phyloP scores from a whole-genome alignment of 768 basidiomycete genomes.

The Piloderma croceum region DNA sequence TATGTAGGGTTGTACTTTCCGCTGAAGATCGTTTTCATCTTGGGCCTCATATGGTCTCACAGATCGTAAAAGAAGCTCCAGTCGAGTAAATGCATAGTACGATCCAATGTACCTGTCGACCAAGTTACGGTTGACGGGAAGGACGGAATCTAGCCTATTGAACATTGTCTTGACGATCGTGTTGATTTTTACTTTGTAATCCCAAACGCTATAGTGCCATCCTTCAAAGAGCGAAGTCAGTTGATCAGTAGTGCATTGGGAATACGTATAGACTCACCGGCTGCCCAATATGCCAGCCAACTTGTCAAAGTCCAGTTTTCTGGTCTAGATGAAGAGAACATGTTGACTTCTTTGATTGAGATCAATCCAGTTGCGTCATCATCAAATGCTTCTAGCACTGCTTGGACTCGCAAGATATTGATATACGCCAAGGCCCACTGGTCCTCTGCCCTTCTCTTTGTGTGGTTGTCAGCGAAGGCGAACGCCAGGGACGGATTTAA shows the following conservation, averaged over 20 bases:
- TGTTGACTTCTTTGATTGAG: constrained; percentile 30
- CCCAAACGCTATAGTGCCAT: constrained; percentile 16
- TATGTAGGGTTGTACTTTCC: constrained; percentile 19
- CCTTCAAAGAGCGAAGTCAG: constrained; percentile 12
- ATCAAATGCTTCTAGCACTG: constrained; percentile 36
- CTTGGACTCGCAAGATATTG: constrained; percentile 25
- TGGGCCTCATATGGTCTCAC: no score
- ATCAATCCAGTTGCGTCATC: constrained; percentile 36
- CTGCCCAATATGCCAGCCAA: constrained; percentile 33
- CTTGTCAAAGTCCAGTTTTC: constrained; percentile 26
- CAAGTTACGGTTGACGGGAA: constrained; percentile 20
- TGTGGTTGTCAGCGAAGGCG: no score
- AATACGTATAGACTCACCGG: constrained; percentile 11
- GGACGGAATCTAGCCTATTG: constrained; percentile 11
- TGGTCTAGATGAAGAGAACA: constrained; percentile 26
- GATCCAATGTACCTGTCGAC: constrained; percentile 22
- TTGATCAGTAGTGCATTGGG: not conserved
- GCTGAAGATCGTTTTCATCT: constrained; percentile 15
- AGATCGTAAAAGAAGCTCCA: no score
- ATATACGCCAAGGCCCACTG: constrained; percentile 33
- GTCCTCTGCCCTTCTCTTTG: no score
- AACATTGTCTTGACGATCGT: constrained; percentile 19
- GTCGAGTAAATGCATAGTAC: constrained; percentile 10
- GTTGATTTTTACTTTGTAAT: constrained; percentile 13
- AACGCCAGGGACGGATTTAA: no score